phyloP scores from a whole-genome alignment of 148 eudicot genomes.

The Rhododendron vialii region DNA sequence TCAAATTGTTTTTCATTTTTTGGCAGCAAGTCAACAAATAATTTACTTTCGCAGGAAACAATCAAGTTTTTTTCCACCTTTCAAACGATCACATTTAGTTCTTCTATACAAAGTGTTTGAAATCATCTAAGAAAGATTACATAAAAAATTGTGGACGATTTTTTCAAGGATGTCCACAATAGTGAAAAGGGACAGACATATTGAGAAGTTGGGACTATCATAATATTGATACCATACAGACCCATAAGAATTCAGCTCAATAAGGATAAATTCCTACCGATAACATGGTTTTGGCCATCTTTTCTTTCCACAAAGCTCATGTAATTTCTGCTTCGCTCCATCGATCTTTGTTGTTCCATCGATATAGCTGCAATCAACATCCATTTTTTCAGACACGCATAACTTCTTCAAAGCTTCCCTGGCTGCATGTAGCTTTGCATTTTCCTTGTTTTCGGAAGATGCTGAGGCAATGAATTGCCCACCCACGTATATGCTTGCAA shows the following conservation, averaged over 20 bases:
- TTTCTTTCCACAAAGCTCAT: slow-evolving; percentile 52
- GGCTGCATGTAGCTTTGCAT: slow-evolving; percentile 69
- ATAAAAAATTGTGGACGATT: neutral
- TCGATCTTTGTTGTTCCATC: slow-evolving; percentile 21
- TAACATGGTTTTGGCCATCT: slow-evolving; percentile 50
- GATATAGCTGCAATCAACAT: slow-evolving; percentile 11
- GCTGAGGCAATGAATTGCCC: slow-evolving; percentile 45
- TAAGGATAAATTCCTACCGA: slow-evolving; percentile 36
- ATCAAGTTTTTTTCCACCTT: neutral
- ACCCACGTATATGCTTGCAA: slow-evolving; percentile 41
- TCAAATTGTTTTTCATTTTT: neutral
- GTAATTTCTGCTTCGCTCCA: slow-evolving; percentile 44
- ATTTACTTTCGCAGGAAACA: neutral
- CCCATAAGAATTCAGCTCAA: neutral
- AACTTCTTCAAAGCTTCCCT: slow-evolving; percentile 48
- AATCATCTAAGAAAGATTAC: slow-evolving; percentile 20
- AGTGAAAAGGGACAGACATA: neutral
- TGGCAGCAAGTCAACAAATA: neutral
- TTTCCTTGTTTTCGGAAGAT: slow-evolving; percentile 52
- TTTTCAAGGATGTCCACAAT: neutral
- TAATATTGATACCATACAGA: slow-evolving; percentile 20
- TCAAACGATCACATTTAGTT: neutral
- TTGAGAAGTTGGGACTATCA: neutral
- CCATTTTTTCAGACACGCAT: slow-evolving; percentile 35
- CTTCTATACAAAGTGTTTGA: slow-evolving; percentile 37